A percentile compares a stretch with the other conserved stretches of the same genome.
Evolutionary conservation across 179 eudicot species (phyloP).

Genomic region (Gypsophila paniculata): DNA sequence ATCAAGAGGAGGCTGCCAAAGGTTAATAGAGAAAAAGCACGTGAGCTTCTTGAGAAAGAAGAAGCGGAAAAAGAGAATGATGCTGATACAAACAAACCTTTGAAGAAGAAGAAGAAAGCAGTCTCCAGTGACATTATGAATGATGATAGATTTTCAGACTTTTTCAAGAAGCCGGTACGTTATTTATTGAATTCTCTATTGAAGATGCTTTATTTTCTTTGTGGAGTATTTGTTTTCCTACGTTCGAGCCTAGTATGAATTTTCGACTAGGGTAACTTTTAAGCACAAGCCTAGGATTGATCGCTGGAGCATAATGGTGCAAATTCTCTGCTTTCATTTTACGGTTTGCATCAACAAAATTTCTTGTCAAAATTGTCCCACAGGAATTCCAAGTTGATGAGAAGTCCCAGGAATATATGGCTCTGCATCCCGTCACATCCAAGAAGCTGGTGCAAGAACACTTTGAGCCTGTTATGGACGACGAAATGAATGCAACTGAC

Average conservation of each 20-base stretch:
- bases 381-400: constrained; percentile 78
- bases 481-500: constrained; percentile 33
- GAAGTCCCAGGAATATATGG: constrained; percentile 50
- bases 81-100: constrained; percentile 44
- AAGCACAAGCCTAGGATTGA: background rate
- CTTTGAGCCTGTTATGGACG: constrained; percentile 61
- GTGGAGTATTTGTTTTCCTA: background rate
- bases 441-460: constrained; percentile 67
- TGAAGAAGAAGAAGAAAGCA: constrained; percentile 72
- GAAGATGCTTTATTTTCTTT: background rate
- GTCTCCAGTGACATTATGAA: constrained; percentile 45
- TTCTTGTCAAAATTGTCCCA: constrained; percentile 7
- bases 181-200: background rate
- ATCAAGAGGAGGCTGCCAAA: constrained; percentile 61
- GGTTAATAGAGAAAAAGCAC: constrained; percentile 50
- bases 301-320: background rate
- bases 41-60: constrained; percentile 48
- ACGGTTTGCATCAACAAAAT: background rate
- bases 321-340: background rate
- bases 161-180: constrained; percentile 61
- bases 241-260: background rate
- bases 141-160: constrained; percentile 53
- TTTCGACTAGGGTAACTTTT: too few species aligned
- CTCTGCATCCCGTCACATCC: constrained; percentile 61
- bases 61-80: constrained; percentile 47